Evolutionary conservation across 345 rosid species (phyloP), one percentile per base, ranked within the genome.

Genomic region (Combretum micranthum): DNA sequence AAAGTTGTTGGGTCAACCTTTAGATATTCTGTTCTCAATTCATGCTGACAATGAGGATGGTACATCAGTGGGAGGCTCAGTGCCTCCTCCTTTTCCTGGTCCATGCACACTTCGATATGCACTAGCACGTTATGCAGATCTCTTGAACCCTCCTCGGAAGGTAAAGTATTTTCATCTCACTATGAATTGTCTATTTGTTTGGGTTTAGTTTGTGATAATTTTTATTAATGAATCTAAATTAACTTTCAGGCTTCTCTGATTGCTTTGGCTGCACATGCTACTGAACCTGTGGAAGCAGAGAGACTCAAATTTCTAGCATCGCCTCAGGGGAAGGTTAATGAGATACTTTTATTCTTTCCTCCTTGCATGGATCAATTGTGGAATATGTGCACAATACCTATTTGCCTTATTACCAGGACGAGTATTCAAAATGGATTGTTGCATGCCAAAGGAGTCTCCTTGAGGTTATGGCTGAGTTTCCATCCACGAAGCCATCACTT

Each of bases 201-300:
- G 15, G 42, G 4, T 20, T 43, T 47, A 20, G 59, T 22, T 43
- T 52, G 43, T 47, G 42, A 13, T 3, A 47, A 13, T 53, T 4
- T 43, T 20, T 21, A 20, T 15, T 12, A 18, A 32, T 26, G 50
- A 14, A 10, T 43, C 50, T 19, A 21, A 57, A 22, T 11, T 15
- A 14, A 39, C 37, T 44, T 69, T 62, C 88, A 90, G 97, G 76
- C 93, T 54, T 88, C 89, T 52, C 75, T 94, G 61, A 75, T 87
- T 44, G 99, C 99, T 45, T 75, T 94, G 78, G 92, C 97, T 37
- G 89, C 97, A 71, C 89, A 87, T 80, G 95, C 97, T 52, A 77
- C 87, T 69, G 85, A 90, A 63, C 86, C 96, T n/a, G 69, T 82
- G 13, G 99, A 94, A 75, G 90, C 93, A 58, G 95, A 87, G 64